Conservation (phyloP, 2,329 filamentous ascomycete species). For the Nothopassalora personata region DNA sequence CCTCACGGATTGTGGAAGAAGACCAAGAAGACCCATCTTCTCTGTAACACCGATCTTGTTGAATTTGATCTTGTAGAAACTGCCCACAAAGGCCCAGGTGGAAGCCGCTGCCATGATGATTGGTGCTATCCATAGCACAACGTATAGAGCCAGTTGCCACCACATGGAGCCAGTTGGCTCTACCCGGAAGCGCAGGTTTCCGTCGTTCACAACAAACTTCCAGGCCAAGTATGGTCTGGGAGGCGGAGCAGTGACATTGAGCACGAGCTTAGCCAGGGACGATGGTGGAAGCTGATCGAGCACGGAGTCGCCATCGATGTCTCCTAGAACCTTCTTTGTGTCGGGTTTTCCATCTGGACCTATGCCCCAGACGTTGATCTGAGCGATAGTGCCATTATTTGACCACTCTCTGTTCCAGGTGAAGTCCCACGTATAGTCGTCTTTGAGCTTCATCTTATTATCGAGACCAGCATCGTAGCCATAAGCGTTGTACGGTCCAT, state of each 20-base stretch:
- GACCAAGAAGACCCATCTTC: slow-evolving; percentile 18
- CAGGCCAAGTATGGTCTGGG: slow-evolving; percentile 53
- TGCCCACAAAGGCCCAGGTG: slow-evolving; percentile 52
- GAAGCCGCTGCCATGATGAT: slow-evolving; percentile 44
- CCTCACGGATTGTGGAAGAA: slow-evolving; percentile 9
- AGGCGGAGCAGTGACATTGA: slow-evolving; percentile 51
- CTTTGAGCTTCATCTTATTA: slow-evolving; percentile 46
- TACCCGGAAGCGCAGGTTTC: slow-evolving; percentile 45
- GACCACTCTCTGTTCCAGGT: slow-evolving; percentile 59
- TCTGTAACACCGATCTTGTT: slow-evolving; percentile 46
- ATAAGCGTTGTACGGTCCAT: slow-evolving; percentile 57
- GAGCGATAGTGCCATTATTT: slow-evolving; percentile 42
- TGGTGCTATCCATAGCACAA: slow-evolving; percentile 50
- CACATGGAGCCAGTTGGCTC: slow-evolving; percentile 50
- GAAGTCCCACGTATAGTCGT: slow-evolving; percentile 49
- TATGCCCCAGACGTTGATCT: slow-evolving; percentile 61
- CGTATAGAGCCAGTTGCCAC: slow-evolving; percentile 49
- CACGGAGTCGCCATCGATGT: slow-evolving; percentile 54
- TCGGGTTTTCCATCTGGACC: slow-evolving; percentile 58
- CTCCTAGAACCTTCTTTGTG: slow-evolving; percentile 52
- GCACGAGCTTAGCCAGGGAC: slow-evolving; percentile 37
- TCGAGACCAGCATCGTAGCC: slow-evolving; percentile 56
- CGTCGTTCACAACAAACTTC: slow-evolving; percentile 50
- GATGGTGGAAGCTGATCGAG: slow-evolving; percentile 56
- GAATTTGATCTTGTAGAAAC: slow-evolving; percentile 58